A percentile compares a stretch with the other conserved stretches of the same genome.
Conservation (phyloP, 176 grass and related monocot species). For the Calamus simplicifolius region DNA sequence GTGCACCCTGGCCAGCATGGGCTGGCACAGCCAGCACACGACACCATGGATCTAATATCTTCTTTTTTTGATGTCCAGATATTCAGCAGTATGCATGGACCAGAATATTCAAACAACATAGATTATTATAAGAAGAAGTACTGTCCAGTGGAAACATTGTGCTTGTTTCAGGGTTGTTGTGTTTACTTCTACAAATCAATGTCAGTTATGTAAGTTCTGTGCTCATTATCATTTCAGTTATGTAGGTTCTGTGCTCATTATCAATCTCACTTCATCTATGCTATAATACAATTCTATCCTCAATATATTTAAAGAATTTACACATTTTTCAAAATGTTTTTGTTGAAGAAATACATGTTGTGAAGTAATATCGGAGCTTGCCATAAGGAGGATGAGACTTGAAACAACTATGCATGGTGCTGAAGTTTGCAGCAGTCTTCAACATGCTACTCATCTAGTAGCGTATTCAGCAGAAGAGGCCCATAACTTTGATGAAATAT, state of each 20-base stretch:
- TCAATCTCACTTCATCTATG: constrained; percentile 21
- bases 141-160: constrained; percentile 57
- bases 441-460: constrained; percentile 67
- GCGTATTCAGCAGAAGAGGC: constrained; percentile 54
- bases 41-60: constrained; percentile 5
- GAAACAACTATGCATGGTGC: constrained; percentile 85
- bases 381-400: constrained; percentile 59
- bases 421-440: constrained; percentile 65
- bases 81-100: constrained; percentile 56
- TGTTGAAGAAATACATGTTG: constrained; percentile 54
- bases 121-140: constrained; percentile 68
- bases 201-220: constrained; percentile 47
- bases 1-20: no score
- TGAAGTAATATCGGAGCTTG: constrained; percentile 73
- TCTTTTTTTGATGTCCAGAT: constrained; percentile 43
- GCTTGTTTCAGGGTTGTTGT: constrained; percentile 71
- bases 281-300: no score
- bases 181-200: constrained; percentile 47
- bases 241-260: constrained; percentile 39
- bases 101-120: constrained; percentile 34
- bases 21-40: no score
- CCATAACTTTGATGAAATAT: constrained; percentile 72
- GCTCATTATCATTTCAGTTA: constrained; percentile 12
- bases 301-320: background rate
- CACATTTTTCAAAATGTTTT: constrained; percentile 2